Evolutionary conservation across 2,329 filamentous ascomycete species (phyloP), one percentile per base, ranked within the genome.

Genomic region (Cercospora nicotianae): DNA sequence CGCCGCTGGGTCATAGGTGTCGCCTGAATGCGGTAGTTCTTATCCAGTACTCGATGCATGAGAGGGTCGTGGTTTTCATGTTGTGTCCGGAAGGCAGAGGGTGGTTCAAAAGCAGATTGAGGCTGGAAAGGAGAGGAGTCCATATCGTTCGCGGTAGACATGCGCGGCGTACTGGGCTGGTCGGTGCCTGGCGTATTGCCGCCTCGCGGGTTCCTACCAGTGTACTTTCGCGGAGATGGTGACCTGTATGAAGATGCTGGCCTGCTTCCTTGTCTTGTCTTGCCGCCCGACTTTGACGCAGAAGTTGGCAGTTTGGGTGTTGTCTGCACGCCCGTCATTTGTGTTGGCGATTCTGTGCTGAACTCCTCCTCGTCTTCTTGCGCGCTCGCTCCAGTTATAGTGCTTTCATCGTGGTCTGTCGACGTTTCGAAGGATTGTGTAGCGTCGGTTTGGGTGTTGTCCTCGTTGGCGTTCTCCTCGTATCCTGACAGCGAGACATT

Each of bases 401-500:
- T 77, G 67, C 64, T 69, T 58, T 75, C 72, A 33, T 75, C 74
- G 30, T 66, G 53, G 18, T 67, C 66, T 30, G 70, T 72, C 2
- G 78, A 75, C 10, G 75, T 76, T 36, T 76, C 72, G 30, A 77
- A 73, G 28, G 75, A 72, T 33, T 72, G 57, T 45, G 72, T 75
- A 20, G 74, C 70, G 16, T 78, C 77, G 23, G 76, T 77, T 28
- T 85, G 81, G 0, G 82, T 84, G 16, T 80, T 82, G 61, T 85
- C 81, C 65, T 79, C 87, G n/a, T 91, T 89, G 6, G 79, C 79
- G 13, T 87, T 87, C 23, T 96, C 94, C 77, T 97, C 94, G 79
- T 99, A 97, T 30, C 94, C 93, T 0, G 93, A 97, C 10, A 99
- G 87, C 10, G 94, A 97, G 28, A 99, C 94, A 76, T 99, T 98